phyloP scores from a whole-genome alignment of 2,329 filamentous ascomycete genomes.

The Penicillium sp. region DNA sequence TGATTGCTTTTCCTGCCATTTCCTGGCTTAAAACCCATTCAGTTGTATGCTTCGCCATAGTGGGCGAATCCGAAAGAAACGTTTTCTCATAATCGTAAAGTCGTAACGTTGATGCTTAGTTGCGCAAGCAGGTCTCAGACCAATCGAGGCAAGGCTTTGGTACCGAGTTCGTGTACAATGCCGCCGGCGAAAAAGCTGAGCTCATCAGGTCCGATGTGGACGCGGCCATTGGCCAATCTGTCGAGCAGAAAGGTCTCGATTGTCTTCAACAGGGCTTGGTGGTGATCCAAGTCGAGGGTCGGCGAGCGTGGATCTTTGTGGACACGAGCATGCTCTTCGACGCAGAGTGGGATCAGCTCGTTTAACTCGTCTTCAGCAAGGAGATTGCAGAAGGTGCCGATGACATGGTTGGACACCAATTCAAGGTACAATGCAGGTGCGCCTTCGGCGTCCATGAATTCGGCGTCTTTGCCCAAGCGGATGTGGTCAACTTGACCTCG shows the following conservation, averaged over 20 bases:
- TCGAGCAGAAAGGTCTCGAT: conserved; percentile 38
- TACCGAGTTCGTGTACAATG: conserved; percentile 33
- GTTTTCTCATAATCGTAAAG: conserved; percentile 23
- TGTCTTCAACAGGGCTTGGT: conserved; percentile 29
- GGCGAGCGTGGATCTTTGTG: conserved; percentile 10
- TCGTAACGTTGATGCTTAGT: conserved; percentile 14
- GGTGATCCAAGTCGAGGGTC: conserved; percentile 5
- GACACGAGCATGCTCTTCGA: conserved; percentile 19
- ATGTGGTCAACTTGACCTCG: conserved; percentile 35
- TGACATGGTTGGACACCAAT: conserved; percentile 36
- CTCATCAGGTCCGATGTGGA: conserved; percentile 36
- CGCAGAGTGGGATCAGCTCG: conserved; percentile 30
- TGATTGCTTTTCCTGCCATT: conserved; percentile 12
- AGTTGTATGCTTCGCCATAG: conserved; percentile 9
- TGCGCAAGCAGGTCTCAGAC: not conserved
- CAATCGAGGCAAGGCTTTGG: conserved; percentile 17
- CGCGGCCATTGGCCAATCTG: conserved; percentile 30
- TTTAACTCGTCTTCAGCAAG: conserved; percentile 37
- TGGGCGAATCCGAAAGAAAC: conserved; percentile 9
- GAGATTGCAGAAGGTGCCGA: conserved; percentile 42
- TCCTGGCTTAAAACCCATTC: conserved; percentile 12
- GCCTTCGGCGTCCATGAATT: conserved; percentile 34
- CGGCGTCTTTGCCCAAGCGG: conserved; percentile 30
- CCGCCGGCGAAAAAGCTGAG: conserved; percentile 42
- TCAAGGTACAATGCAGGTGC: conserved; percentile 36